phyloP scores from a whole-genome alignment of 192 early-diverging fungal genomes.

The Coemansia asiatica region DNA sequence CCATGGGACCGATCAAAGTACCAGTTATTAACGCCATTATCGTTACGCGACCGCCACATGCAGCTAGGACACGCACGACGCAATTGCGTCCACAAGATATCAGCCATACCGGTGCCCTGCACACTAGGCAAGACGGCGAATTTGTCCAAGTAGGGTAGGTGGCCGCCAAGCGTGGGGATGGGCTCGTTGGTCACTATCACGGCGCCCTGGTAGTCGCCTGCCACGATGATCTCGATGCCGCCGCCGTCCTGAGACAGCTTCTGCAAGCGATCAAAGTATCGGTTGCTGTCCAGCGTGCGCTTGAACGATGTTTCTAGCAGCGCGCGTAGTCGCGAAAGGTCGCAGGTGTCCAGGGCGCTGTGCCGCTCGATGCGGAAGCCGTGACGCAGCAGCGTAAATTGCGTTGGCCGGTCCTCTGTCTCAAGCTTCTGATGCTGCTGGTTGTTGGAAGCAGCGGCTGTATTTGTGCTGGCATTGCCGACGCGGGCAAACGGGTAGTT shows the following conservation, averaged over 20 bases:
- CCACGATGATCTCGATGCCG: constrained; percentile 69
- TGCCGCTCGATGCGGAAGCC: constrained; percentile 69
- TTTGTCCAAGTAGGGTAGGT: constrained; percentile 81
- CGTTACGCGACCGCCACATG: constrained; percentile 80
- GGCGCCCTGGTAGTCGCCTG: constrained; percentile 91
- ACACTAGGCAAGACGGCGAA: constrained; percentile 81
- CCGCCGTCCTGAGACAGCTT: constrained; percentile 54
- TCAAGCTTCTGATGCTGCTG: neutral
- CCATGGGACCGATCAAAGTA: constrained; percentile 92
- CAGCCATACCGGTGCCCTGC: constrained; percentile 91
- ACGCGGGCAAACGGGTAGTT: constrained; percentile 37
- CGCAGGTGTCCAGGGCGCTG: constrained; percentile 47
- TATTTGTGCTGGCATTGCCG: neutral
- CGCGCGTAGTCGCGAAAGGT: constrained; percentile 53
- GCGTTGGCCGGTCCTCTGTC: constrained; percentile 32
- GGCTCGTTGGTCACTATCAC: constrained; percentile 78
- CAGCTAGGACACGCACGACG: constrained; percentile 64
- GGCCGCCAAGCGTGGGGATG: constrained; percentile 2
- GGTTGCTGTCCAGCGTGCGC: constrained; percentile 56
- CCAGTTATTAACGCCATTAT: constrained; percentile 95
- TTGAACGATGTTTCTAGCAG: constrained; percentile 80
- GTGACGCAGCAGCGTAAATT: constrained; percentile 76
- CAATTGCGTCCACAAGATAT: constrained; percentile 89
- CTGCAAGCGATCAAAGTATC: constrained; percentile 62
- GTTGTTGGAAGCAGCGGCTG: neutral